Evolutionary conservation across 495 filamentous ascomycete species (phyloP), one percentile per base, ranked within the genome.

Genomic region (Penicillium diatomitis): DNA sequence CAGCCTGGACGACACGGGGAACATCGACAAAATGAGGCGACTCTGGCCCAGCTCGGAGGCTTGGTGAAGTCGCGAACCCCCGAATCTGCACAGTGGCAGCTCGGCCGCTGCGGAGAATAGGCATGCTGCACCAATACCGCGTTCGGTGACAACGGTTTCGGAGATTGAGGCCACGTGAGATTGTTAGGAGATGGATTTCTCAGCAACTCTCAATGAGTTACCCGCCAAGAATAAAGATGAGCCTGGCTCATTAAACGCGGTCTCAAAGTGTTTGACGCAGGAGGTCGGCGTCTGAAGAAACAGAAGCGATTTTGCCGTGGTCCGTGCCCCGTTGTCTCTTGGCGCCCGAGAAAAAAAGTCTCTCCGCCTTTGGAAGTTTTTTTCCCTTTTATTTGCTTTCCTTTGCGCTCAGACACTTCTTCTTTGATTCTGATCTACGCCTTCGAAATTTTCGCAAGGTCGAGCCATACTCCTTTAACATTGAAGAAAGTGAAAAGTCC

Each of bases 21-120:
- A 89, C 67, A 51, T 87, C 77, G 61, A 90, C 80, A 70, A 81
- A 90, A 48, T 76, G 75, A 50, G 86, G 87, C 38, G 80, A 86
- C 59, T 88, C 84, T 10, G 86, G 87, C 7, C 67, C 71, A 41
- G 70, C 63, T 55, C 69, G 66, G 53, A 64, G 66, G 39, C 43
- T 59, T 44, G 69, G 48, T 8, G 68, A 64, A 36, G 66, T 63
- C 45, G 68, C 52, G 52, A 75, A 72, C 50, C 68, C 67, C 44
- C 71, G 71, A 64, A 66, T 62, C 56, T 74, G 71, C 68, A 65
- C 60, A 40, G 56, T 57, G 63, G 67, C 69, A 66, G 66, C 58
- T 56, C 68, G 58, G 64, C 63, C 63, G 48, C 50, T 60, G 55
- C 69, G 67, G 60, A 67, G 56, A 48, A 65, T 59, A 47, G 67